These are phyloP conservation scores for Alisma plantagoaquatica DNA, from an alignment of 106 monocot species.

Conservation along the genomic window DNA sequence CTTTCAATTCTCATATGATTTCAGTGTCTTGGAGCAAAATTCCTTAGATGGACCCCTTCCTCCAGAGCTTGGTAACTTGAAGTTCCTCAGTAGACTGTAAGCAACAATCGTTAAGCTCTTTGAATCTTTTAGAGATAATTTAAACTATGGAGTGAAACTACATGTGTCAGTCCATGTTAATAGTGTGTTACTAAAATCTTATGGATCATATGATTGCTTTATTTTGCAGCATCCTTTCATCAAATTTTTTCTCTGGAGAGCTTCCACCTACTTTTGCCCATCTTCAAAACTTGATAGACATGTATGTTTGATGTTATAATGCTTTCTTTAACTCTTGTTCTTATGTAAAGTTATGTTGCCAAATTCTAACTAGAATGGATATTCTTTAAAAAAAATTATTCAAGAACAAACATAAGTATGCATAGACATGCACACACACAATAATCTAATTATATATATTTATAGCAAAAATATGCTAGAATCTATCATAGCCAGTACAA, in stretches of 20 bases:
- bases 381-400: not conserved
- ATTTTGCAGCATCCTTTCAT: conserved; percentile 3
- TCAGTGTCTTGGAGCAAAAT: conserved; percentile 9
- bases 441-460: not conserved
- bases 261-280: conserved; percentile 15
- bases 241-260: conserved; percentile 19
- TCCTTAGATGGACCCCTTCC: conserved; percentile 7
- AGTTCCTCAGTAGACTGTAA: conserved; percentile 9
- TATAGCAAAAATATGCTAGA: too few relatives aligned
- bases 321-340: not conserved
- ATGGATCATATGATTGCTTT: not conserved
- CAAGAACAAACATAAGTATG: not conserved
- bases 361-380: too few relatives aligned
- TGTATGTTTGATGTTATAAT: conserved; percentile 9
- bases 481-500: too few relatives aligned
- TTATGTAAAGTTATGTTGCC: not conserved
- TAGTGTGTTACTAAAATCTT: too few relatives aligned
- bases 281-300: conserved; percentile 19
- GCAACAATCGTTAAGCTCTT: not conserved
- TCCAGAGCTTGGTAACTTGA: conserved; percentile 4
- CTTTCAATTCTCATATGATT: not conserved
- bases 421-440: not conserved
- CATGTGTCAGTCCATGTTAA: too few relatives aligned
- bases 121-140: not conserved
- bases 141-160: too few relatives aligned